phyloP scores from a whole-genome alignment of 2,329 filamentous ascomycete species.

The Colletotrichum graminicola region DNA sequence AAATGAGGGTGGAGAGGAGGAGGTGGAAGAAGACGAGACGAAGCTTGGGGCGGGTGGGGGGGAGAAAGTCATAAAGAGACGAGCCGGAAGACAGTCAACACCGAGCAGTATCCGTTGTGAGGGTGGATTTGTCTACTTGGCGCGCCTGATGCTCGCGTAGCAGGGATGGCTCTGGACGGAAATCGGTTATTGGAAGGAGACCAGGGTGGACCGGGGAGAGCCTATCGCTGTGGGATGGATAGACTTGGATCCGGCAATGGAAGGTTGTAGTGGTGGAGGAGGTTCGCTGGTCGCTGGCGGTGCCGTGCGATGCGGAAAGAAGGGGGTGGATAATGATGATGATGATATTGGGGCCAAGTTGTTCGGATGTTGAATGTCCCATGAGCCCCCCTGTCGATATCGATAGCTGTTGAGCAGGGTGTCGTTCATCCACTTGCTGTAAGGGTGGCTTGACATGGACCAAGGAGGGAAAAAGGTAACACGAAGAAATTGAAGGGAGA shows the following conservation, averaged over 20 bases:
- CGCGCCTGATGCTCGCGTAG: conserved; percentile 34
- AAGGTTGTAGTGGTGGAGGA: conserved; percentile 8
- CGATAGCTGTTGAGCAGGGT: conserved; percentile 45
- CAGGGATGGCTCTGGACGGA: conserved; percentile 35
- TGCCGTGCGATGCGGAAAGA: conserved; percentile 28
- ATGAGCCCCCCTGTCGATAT: conserved; percentile 52
- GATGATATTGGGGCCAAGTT: conserved; percentile 32
- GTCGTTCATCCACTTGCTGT: conserved; percentile 32
- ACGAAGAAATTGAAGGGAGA: neutral
- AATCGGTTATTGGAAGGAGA: conserved; percentile 32
- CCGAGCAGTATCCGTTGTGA: conserved; percentile 17
- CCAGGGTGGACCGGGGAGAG: conserved; percentile 21
- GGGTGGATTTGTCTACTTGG: conserved; percentile 36
- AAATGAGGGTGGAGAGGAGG: conserved; percentile 47
- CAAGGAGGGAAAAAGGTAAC: conserved; percentile 36
- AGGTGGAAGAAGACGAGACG: conserved; percentile 43
- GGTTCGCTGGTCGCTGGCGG: conserved; percentile 25
- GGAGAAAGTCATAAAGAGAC: conserved; percentile 56
- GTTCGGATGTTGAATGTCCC: conserved; percentile 54
- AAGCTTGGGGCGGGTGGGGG: conserved; percentile 47
- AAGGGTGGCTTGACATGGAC: conserved; percentile 31
- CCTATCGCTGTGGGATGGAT: conserved; percentile 32
- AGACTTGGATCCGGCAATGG: conserved; percentile 35
- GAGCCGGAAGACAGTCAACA: conserved; percentile 24
- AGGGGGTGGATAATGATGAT: conserved; percentile 21